A percentile compares a stretch with the other conserved stretches of the same genome.
phyloP scores from a whole-genome alignment of 2,329 filamentous ascomycete genomes.

The Calonectria honghensis region DNA sequence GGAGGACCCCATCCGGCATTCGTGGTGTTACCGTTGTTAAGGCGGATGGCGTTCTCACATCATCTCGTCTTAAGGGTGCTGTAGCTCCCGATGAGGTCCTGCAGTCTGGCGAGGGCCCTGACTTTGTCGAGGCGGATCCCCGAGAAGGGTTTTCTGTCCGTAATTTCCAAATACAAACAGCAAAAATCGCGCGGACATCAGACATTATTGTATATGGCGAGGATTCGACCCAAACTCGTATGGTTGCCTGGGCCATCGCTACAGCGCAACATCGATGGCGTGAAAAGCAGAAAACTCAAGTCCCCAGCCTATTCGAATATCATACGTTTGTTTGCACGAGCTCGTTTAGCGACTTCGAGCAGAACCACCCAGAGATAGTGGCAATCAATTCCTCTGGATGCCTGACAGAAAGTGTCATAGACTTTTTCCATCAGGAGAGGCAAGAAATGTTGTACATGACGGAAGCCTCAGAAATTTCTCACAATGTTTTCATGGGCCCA shows the following conservation, averaged over 20 bases:
- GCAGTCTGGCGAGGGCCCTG: constrained; percentile 67
- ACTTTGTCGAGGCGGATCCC: constrained; percentile 90
- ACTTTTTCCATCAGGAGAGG: constrained; percentile 93
- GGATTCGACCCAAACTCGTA: constrained; percentile 75
- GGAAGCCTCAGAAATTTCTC: constrained; percentile 88
- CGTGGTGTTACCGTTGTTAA: constrained; percentile 91
- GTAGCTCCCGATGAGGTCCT: constrained; percentile 89
- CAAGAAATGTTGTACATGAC: constrained; percentile 97
- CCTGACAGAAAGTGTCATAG: constrained; percentile 85
- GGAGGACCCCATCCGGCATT: constrained; percentile 82
- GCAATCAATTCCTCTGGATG: constrained; percentile 83
- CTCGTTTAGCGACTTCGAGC: constrained; percentile 83
- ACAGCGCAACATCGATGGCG: constrained; percentile 86
- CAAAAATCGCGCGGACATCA: constrained; percentile 90
- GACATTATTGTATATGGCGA: constrained; percentile 96
- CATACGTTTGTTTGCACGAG: constrained; percentile 87
- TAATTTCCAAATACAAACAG: constrained; percentile 97
- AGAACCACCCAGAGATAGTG: constrained; percentile 81
- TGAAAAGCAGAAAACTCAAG: constrained; percentile 75
- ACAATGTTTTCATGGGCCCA: constrained; percentile 93
- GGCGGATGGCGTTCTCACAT: constrained; percentile 85
- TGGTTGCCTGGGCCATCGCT: constrained; percentile 81
- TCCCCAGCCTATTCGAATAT: constrained; percentile 77
- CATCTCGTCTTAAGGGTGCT: constrained; percentile 88
- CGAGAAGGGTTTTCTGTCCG: constrained; percentile 94